Evolutionary conservation across 768 basidiomycete genomes (phyloP).

Genomic region (Mycena venus): DNA sequence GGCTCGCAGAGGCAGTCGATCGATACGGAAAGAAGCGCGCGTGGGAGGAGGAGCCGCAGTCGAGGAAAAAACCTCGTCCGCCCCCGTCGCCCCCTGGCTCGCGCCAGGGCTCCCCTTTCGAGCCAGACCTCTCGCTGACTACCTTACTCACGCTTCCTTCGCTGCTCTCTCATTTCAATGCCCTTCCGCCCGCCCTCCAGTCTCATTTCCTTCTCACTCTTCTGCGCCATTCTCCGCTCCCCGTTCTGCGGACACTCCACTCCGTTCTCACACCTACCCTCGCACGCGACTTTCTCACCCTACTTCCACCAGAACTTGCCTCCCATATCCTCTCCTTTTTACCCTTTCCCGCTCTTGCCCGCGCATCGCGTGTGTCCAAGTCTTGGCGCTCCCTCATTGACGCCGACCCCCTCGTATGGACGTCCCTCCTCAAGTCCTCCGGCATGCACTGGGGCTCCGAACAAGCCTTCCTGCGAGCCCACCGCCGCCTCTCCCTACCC

Average conservation of each 20-base stretch:
- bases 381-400: slow-evolving; percentile 95
- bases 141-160: slow-evolving; percentile 90
- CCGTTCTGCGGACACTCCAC: slow-evolving; percentile 91
- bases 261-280: slow-evolving; percentile 91
- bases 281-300: slow-evolving; percentile 93
- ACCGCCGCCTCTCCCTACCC: slow-evolving; percentile 85
- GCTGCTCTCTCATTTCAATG: slow-evolving; percentile 84
- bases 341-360: slow-evolving; percentile 84
- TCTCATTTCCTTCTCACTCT: slow-evolving; percentile 95
- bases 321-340: slow-evolving; percentile 90
- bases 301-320: slow-evolving; percentile 93
- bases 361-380: slow-evolving; percentile 89
- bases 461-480: slow-evolving; percentile 48
- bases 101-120: slow-evolving; percentile 72
- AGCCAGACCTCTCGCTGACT: slow-evolving; percentile 85
- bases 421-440: slow-evolving; percentile 75
- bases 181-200: slow-evolving; percentile 85
- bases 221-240: slow-evolving; percentile 90
- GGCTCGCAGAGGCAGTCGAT: slow-evolving; percentile 85
- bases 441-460: slow-evolving; percentile 39
- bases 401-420: slow-evolving; percentile 91
- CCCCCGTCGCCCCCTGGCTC: slow-evolving; percentile 90
- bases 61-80: slow-evolving; percentile 86
- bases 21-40: slow-evolving; percentile 86
- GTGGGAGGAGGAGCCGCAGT: slow-evolving; percentile 55